Evolutionary conservation across 2,329 filamentous ascomycete species (phyloP).

Genomic region (Tolypocladium paradoxum): DNA sequence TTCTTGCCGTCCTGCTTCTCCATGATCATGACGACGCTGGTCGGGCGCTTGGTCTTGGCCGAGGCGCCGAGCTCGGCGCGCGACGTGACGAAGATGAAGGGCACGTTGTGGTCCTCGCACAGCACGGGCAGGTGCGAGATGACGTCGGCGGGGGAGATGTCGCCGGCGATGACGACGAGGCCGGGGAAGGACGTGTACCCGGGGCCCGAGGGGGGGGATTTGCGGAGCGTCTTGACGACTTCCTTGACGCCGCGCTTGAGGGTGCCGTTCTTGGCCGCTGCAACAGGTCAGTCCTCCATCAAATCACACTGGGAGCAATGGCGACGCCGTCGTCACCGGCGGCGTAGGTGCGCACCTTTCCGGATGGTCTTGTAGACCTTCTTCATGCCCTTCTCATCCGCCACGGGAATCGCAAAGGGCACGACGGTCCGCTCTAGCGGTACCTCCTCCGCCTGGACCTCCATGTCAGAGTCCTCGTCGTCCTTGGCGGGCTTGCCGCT

Average conservation of each 20-base stretch:
- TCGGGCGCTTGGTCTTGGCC: slow-evolving; percentile 90
- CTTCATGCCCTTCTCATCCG: slow-evolving; percentile 65
- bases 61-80: slow-evolving; percentile 90
- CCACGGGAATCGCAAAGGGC: slow-evolving; percentile 72
- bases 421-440: slow-evolving; percentile 52
- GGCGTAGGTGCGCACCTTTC: slow-evolving; percentile 34
- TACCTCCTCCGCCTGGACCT: slow-evolving; percentile 30
- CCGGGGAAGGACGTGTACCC: slow-evolving; percentile 53
- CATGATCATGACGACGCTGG: slow-evolving; percentile 86
- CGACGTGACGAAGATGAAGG: slow-evolving; percentile 89
- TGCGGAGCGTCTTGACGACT: slow-evolving; percentile 95
- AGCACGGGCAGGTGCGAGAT: slow-evolving; percentile 96
- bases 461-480: slow-evolving; percentile 33
- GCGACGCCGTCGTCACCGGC: neutral
- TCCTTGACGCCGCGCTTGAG: slow-evolving; percentile 98
- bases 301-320: neutral
- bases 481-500: slow-evolving; percentile 24
- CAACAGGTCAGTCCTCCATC: neutral
- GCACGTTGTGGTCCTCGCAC: slow-evolving; percentile 95
- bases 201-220: slow-evolving; percentile 63
- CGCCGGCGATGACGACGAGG: slow-evolving; percentile 85
- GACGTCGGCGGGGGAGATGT: slow-evolving; percentile 97
- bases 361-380: slow-evolving; percentile 47
- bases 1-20: slow-evolving; percentile 41
- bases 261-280: slow-evolving; percentile 89